These are phyloP conservation scores for Lagenidium giganteum DNA, from an alignment of 352 stramenopile genomes.

Conservation along the genomic window DNA sequence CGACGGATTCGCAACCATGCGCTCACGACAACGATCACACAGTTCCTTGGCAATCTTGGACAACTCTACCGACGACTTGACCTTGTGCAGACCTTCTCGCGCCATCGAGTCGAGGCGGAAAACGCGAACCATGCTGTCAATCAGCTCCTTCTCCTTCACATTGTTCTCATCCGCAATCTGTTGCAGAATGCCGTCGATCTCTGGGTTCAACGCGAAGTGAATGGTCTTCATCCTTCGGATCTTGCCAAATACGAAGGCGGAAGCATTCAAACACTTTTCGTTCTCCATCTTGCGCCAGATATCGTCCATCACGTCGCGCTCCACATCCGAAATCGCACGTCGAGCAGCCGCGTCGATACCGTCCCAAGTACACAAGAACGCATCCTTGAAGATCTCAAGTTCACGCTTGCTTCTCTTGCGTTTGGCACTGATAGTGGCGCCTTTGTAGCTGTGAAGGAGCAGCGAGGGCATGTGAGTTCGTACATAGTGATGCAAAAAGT, in stretches of 20 bases:
- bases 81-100: constrained; percentile 55
- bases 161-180: constrained; percentile 54
- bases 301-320: constrained; percentile 68
- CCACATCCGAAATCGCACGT: constrained; percentile 70
- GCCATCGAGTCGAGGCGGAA: constrained; percentile 84
- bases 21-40: constrained; percentile 68
- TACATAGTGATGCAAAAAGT: constrained; percentile 82
- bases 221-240: constrained; percentile 32
- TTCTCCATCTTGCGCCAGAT: constrained; percentile 56
- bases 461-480: constrained; percentile 75
- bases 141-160: constrained; percentile 42
- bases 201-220: constrained; percentile 24
- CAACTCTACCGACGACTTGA: constrained; percentile 49
- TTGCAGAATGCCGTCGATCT: constrained; percentile 37
- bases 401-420: constrained; percentile 50
- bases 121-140: constrained; percentile 57
- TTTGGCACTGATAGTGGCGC: constrained; percentile 28
- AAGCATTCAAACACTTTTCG: constrained; percentile 26
- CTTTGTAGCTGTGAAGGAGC: constrained; percentile 49
- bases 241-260: constrained; percentile 30
- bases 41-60: constrained; percentile 74
- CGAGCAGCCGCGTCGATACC: constrained; percentile 53
- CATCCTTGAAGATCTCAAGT: constrained; percentile 60
- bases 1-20: constrained; percentile 80
- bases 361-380: constrained; percentile 83